Conservation (phyloP, 2,329 filamentous ascomycete species). For the Fusarium sp. region DNA sequence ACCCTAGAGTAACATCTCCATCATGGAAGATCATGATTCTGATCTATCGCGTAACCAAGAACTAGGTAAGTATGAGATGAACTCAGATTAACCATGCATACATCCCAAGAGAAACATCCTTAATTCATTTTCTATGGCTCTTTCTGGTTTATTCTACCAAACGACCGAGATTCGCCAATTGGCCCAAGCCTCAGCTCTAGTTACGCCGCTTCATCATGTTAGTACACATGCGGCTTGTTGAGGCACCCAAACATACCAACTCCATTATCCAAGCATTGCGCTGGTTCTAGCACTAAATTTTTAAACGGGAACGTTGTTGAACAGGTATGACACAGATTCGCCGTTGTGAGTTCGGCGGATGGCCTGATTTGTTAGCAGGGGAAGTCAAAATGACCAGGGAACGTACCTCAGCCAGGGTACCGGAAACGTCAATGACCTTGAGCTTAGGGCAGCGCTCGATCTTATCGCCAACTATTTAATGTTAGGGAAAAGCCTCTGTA, state of each 20-base stretch:
- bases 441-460: conserved; percentile 79
- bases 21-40: not conserved
- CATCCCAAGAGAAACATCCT: not conserved
- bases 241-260: conserved; percentile 35
- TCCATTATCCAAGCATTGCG: conserved; percentile 36
- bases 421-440: conserved; percentile 90
- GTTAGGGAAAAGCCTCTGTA: conserved; percentile 13
- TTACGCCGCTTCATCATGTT: conserved; percentile 34
- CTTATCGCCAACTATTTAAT: conserved; percentile 70
- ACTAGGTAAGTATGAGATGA: not conserved
- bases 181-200: conserved; percentile 35
- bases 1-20: not conserved
- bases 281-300: conserved; percentile 12
- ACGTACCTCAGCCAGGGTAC: conserved; percentile 72
- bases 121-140: conserved; percentile 23
- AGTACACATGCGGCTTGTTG: conserved; percentile 14
- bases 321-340: conserved; percentile 70
- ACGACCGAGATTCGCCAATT: conserved; percentile 22
- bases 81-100: not conserved
- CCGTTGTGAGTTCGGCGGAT: conserved; percentile 74
- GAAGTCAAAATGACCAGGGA: not conserved
- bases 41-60: no score
- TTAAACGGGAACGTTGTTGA: conserved; percentile 68
- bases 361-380: conserved; percentile 54
- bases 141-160: conserved; percentile 34